Base-by-base conservation (phyloP, 176 grass and related monocot species). In the Triticum dicoccoides region DNA sequence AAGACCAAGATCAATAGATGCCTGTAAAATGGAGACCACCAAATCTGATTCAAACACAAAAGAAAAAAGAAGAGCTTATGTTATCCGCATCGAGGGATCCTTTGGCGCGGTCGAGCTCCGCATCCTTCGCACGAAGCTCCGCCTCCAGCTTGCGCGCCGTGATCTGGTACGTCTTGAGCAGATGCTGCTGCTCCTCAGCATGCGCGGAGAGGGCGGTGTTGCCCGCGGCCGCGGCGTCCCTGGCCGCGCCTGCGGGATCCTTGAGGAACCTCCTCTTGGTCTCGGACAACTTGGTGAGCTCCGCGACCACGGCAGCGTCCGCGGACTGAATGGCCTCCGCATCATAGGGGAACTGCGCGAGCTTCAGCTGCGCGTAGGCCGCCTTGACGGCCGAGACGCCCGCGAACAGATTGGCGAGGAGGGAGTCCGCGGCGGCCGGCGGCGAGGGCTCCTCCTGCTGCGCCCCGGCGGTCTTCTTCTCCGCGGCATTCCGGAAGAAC, bases 141-240 rank as follows among this genome's bases (percentile, higher is more conserved):
- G 90, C 42, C 69, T 99, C 92, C 21, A 94, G 89, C 92, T 99
- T 99, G 11, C 80, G 81, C 81, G 82, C 69, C 59, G 92, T 96
- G 92, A 99, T 96, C 86, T 92, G 92, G 90, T 92, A 96, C 1
- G 97, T 96, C 88, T 87, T 93, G 86, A 96, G 90, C 21, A 99
- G 89, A 49, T 92, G 86, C 10, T 86, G 82, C 87, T 94, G 97
- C 87, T 99, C 97, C 85, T 92, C 89, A 32, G 91, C 86, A 85
- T 96, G 94, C 13, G 92, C 90, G 3, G 82, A 69, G 11, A 96
- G 72, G 5, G 86, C 59, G 12, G 93, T 83, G 85, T 85, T 84
- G 4, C 83, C 87, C 44, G 77, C 86, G 4, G 86, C 72, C 25
- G 82, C 88, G 27, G 86, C 75, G 49, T 73, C 70, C 45, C 18